These are phyloP conservation scores for Arabis alpina DNA, from an alignment of 345 rosid genomes.

Conservation along the genomic window DNA sequence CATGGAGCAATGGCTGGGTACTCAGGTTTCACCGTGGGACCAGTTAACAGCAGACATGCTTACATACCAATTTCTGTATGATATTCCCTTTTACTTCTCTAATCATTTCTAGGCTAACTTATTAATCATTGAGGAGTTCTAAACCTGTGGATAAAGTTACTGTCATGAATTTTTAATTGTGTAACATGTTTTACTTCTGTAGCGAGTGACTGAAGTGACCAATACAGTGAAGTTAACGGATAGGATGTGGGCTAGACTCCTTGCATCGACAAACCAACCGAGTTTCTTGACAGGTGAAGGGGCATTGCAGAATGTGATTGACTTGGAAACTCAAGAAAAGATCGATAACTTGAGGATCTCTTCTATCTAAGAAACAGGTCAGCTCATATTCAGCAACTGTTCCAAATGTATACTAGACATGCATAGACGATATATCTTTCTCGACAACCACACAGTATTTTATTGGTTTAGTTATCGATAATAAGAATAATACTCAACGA, in stretches of 20 bases:
- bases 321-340: constrained; percentile 42
- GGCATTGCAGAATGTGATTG: constrained; percentile 41
- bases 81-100: constrained; percentile 22
- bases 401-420: constrained; percentile 21
- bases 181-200: constrained; percentile 45
- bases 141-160: constrained; percentile 10
- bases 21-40: constrained; percentile 96
- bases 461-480: constrained; percentile 30
- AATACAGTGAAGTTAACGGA: constrained; percentile 84
- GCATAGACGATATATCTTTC: constrained; percentile 4
- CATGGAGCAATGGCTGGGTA: constrained; percentile 99
- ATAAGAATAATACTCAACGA: constrained; percentile 32
- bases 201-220: constrained; percentile 78
- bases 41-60: constrained; percentile 89
- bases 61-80: constrained; percentile 86
- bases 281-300: constrained; percentile 64
- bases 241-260: constrained; percentile 98
- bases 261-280: constrained; percentile 94
- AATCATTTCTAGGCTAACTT: not conserved
- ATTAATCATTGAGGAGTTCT: not conserved
- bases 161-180: constrained; percentile 20
- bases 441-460: not conserved
- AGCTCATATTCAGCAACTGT: constrained; percentile 16
- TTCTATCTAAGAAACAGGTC: constrained; percentile 45
- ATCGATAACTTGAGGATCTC: constrained; percentile 50